Conservation (phyloP, 106 monocot species). For the Narthecium ossifragum region DNA sequence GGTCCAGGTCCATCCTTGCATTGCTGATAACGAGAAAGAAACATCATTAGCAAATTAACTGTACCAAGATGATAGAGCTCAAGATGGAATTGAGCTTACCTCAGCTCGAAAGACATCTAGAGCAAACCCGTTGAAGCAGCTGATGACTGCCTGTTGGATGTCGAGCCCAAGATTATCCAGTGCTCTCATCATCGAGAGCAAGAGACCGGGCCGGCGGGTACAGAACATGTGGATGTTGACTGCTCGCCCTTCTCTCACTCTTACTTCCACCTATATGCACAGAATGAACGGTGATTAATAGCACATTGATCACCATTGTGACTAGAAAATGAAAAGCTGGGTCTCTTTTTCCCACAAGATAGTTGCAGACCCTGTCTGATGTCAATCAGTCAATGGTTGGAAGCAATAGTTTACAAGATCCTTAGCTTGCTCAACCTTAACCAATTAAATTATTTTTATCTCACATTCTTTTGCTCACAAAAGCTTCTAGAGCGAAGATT, state of each 20-base stretch:
- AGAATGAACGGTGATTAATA: no score
- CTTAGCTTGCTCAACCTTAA: not conserved
- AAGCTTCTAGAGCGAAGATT: no score
- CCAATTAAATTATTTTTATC: no score
- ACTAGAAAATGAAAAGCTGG: not conserved
- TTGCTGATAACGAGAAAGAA: conserved; percentile 16
- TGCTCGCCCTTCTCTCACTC: conserved; percentile 54
- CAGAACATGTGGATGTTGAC: conserved; percentile 96
- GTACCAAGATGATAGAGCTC: not conserved
- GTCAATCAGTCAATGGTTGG: not conserved
- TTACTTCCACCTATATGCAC: conserved; percentile 59
- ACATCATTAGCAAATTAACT: not conserved
- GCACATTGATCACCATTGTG: not conserved
- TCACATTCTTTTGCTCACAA: no score
- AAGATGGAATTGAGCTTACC: conserved; percentile 20
- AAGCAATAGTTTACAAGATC: not conserved
- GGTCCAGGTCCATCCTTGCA: conserved; percentile 59
- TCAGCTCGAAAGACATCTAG: conserved; percentile 81
- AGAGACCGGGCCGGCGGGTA: conserved; percentile 48
- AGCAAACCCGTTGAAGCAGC: conserved; percentile 78
- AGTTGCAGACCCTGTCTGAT: not conserved
- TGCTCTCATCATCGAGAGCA: conserved; percentile 68
- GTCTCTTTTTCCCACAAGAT: not conserved
- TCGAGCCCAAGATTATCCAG: conserved; percentile 77
- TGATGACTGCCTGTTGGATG: conserved; percentile 77